Evolutionary conservation across 441 rosid genomes (phyloP), one percentile per base, ranked within the genome.

Genomic region (Populus hybrid): DNA sequence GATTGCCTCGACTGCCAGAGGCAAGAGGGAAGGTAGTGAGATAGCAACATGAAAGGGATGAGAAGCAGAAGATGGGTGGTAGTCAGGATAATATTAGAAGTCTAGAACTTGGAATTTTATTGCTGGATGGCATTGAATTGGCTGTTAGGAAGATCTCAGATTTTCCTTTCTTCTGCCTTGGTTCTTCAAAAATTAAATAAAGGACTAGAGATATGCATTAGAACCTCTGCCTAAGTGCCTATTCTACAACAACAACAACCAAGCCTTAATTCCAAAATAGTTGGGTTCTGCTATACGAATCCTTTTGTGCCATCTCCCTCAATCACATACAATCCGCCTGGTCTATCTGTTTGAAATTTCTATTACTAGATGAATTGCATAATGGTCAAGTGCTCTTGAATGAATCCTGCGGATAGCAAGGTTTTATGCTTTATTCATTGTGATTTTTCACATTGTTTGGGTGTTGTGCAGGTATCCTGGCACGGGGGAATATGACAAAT

Each of bases 401-500:
- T 23, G 30, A 19, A 46, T 46, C 57, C 19, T 4, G 9, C 9
- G 1, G 6, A 32, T 14, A 46, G 16, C 18, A 14, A 46, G 18
- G 19, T 46, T 4, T 46, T 14, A 46, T 46, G 57, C 12, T 12
- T 46, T 46, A 46, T 46, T 0, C 53, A 4, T 1, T 42, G 53
- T 4, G 18, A 42, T 42, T 42, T 42, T 42, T 42, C 53, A 12
- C 28, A 16, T 50, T 57, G 64, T 70, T 78, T 70, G 75, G 50
- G 64, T 64, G 34, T 23, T 65, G 9, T 76, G 46, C 79, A 93
- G 99, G 87, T 88, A 91, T 81, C 96, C 97, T 4, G 97, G 98
- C 65, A 92, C 95, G 0, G 98, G 98, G 68, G 88, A 89, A 81
- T 95, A 93, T 73, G 87, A 93, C 86, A 93, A 90, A 81, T 84